phyloP scores from a whole-genome alignment of 495 filamentous ascomycete genomes.

The Tricharina praecox region DNA sequence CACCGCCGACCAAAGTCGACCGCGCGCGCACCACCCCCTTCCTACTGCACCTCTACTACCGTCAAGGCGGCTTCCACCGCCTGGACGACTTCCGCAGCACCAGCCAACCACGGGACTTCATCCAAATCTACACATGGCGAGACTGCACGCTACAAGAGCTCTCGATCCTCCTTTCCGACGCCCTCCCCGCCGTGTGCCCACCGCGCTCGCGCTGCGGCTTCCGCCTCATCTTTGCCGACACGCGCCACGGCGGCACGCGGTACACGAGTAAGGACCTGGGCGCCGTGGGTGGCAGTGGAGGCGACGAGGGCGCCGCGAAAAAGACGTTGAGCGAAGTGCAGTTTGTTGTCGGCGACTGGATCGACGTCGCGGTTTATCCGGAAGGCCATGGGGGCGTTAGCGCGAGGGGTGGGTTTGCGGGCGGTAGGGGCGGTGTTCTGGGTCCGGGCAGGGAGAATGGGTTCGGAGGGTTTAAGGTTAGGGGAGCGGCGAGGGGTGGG shows the following conservation, averaged over 20 bases:
- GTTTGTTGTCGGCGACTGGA: constrained; percentile 79
- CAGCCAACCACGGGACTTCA: constrained; percentile 43
- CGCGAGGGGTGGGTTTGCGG: constrained; percentile 28
- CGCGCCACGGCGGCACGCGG: constrained; percentile 37
- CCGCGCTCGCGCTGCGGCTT: constrained; percentile 66
- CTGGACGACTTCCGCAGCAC: constrained; percentile 47
- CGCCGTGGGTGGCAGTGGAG: constrained; percentile 56
- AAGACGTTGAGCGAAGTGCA: constrained; percentile 57
- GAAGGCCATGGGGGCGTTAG: constrained; percentile 56
- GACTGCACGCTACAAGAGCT: constrained; percentile 72
- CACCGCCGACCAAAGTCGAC: constrained; percentile 35
- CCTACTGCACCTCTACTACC: constrained; percentile 80
- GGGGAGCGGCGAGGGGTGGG: constrained; percentile 20
- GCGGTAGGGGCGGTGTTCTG: constrained; percentile 28
- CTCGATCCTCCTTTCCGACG: constrained; percentile 50
- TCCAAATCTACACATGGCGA: constrained; percentile 79
- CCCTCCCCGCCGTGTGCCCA: constrained; percentile 55
- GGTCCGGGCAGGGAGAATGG: constrained; percentile 32
- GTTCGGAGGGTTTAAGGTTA: constrained; percentile 29
- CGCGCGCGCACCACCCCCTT: constrained; percentile 71
- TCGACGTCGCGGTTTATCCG: constrained; percentile 67
- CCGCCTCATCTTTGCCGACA: constrained; percentile 74
- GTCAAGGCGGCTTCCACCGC: constrained; percentile 52
- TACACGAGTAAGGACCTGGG: constrained; percentile 67
- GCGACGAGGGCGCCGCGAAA: constrained; percentile 34